Evolutionary conservation across 2,329 filamentous ascomycete species (phyloP).

Genomic region (Neurospora crassa): DNA sequence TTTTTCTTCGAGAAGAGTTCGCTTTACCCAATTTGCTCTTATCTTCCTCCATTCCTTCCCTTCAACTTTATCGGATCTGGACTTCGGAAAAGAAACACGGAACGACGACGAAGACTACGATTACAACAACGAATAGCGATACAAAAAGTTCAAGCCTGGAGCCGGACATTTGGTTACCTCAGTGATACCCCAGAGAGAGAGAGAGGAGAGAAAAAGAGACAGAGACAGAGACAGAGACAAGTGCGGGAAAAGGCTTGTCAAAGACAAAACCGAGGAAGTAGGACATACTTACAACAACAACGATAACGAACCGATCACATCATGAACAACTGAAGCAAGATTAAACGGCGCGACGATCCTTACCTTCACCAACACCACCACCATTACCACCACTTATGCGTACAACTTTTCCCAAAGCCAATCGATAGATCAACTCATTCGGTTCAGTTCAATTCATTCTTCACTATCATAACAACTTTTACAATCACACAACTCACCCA

Average conservation of each 20-base stretch:
- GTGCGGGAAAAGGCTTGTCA: too few species aligned
- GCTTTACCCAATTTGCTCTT: too few species aligned
- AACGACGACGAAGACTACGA: too few species aligned
- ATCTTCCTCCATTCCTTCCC: too few species aligned
- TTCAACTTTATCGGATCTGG: too few species aligned
- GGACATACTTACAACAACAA: background rate
- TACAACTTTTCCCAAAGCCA: too few species aligned
- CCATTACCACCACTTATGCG: too few species aligned
- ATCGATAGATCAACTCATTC: background rate
- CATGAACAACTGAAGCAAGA: background rate
- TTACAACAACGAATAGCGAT: background rate
- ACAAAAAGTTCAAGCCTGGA: background rate
- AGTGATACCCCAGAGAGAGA: background rate
- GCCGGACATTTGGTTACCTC: background rate
- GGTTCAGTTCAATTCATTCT: background rate
- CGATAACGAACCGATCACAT: background rate
- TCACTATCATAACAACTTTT: background rate
- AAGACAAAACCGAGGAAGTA: background rate
- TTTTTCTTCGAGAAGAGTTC: too few species aligned
- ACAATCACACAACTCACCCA: background rate
- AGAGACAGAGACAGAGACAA: background rate
- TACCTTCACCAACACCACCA: too few species aligned
- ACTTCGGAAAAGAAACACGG: too few species aligned
- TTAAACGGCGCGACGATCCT: background rate
- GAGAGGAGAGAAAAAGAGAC: background rate